Conservation (phyloP, 2,329 filamentous ascomycete genomes). For the Trichoderma gracile region DNA sequence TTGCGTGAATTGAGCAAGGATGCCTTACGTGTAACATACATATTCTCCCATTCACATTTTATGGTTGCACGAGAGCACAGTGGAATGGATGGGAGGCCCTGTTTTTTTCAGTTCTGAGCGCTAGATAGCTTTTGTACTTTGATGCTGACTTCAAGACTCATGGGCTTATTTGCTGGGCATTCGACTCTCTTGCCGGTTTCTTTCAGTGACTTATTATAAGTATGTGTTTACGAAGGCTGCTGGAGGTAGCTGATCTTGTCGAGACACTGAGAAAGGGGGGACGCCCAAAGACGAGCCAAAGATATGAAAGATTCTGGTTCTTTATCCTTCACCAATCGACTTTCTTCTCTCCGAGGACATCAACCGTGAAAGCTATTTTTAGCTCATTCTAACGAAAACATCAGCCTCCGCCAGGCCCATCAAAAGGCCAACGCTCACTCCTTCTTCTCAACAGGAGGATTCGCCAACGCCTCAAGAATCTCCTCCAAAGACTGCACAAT, state of each 20-base stretch:
- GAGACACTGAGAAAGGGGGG: not conserved
- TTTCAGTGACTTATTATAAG: not conserved
- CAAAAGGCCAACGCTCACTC: not conserved
- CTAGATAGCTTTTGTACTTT: constrained; percentile 1
- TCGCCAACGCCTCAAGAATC: constrained; percentile 15
- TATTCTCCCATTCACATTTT: constrained; percentile 13
- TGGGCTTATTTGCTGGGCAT: not conserved
- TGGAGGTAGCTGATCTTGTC: not conserved
- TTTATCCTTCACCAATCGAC: not conserved
- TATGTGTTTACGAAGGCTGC: not conserved
- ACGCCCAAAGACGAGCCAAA: not conserved
- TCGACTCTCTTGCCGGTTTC: not conserved
- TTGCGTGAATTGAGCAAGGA: constrained; percentile 11
- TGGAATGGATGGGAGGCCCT: constrained; percentile 7
- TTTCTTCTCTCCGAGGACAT: too few species aligned
- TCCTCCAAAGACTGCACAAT: constrained; percentile 22
- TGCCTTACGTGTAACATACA: constrained; percentile 16
- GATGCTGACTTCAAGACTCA: not conserved
- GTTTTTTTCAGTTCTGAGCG: not conserved
- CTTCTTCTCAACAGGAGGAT: constrained; percentile 23
- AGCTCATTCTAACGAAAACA: too few species aligned
- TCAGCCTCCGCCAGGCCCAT: too few species aligned
- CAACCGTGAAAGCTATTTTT: not conserved
- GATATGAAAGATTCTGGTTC: not conserved
- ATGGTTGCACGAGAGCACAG: constrained; percentile 16